A percentile compares a stretch with the other conserved stretches of the same genome.
phyloP scores from a whole-genome alignment of 2,329 filamentous ascomycete genomes.

The Proliferodiscus dingleyae region DNA sequence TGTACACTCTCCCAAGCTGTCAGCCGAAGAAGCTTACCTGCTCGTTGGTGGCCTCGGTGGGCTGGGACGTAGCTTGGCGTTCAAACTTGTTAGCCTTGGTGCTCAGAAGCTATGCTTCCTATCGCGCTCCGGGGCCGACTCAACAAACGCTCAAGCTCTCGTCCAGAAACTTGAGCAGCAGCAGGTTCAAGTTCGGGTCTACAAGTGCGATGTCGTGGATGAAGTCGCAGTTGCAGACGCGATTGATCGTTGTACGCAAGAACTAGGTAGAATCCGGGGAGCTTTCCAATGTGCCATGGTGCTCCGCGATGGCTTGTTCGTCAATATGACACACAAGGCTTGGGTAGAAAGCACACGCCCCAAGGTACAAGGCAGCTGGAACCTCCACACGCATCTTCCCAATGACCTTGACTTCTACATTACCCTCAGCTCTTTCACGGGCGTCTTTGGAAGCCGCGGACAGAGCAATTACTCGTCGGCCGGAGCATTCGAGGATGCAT shows the following conservation, averaged over 20 bases:
- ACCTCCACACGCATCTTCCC: constrained; percentile 9
- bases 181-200: constrained; percentile 10
- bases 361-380: constrained; percentile 27
- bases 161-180: not conserved
- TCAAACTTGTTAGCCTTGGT: constrained; percentile 12
- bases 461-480: constrained; percentile 16
- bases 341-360: constrained; percentile 31
- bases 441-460: constrained; percentile 8
- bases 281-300: constrained; percentile 44
- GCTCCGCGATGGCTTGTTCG: constrained; percentile 11
- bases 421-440: constrained; percentile 32
- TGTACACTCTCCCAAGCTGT: not conserved
- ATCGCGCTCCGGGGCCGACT: constrained; percentile 11
- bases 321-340: constrained; percentile 32
- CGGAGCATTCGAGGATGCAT: constrained; percentile 12
- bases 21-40: constrained; percentile 16
- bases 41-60: constrained; percentile 24
- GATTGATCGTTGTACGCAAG: no score
- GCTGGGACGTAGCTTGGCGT: constrained; percentile 15
- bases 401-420: constrained; percentile 36
- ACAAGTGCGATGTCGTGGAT: constrained; percentile 44
- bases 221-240: constrained; percentile 25
- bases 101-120: constrained; percentile 23
- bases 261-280: constrained; percentile 37
- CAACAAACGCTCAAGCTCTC: not conserved